These are phyloP conservation scores for Zopfia rhizophila DNA, from an alignment of 2,329 filamentous ascomycete genomes.

Conservation along the genomic window DNA sequence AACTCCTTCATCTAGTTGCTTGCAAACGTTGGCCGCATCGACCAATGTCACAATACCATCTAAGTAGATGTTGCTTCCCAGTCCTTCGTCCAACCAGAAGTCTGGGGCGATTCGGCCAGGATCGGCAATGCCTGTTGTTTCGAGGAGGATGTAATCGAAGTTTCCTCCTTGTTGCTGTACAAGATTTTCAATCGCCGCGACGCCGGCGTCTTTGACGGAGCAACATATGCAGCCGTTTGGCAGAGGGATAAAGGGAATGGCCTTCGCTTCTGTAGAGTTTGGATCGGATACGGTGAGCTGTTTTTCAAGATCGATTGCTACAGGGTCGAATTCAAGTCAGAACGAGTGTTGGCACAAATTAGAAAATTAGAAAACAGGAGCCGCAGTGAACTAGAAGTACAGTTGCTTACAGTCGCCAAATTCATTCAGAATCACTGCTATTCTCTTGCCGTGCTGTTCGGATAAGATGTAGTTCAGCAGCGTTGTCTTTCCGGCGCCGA, in stretches of 20 bases:
- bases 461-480: conserved; percentile 95
- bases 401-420: conserved; percentile 46
- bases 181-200: conserved; percentile 92
- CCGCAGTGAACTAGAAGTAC: conserved; percentile 65
- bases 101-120: conserved; percentile 94
- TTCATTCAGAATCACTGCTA: conserved; percentile 95
- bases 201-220: conserved; percentile 95
- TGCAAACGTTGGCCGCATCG: conserved; percentile 91
- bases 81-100: conserved; percentile 97
- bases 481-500: conserved; percentile 95
- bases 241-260: conserved; percentile 80
- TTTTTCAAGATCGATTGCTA: conserved; percentile 94
- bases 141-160: conserved; percentile 97
- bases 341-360: background rate
- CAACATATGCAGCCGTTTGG: conserved; percentile 98
- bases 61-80: conserved; percentile 94
- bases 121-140: conserved; percentile 94
- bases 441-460: conserved; percentile 95
- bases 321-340: conserved; percentile 8
- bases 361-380: conserved; percentile 76
- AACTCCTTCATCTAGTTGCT: conserved; percentile 76
- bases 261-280: conserved; percentile 40
- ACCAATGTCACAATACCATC: conserved; percentile 97
- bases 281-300: conserved; percentile 81
- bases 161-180: conserved; percentile 88